These are phyloP conservation scores for Pseudoturritis turrita DNA, from an alignment of 345 rosid species.

Conservation along the genomic window DNA sequence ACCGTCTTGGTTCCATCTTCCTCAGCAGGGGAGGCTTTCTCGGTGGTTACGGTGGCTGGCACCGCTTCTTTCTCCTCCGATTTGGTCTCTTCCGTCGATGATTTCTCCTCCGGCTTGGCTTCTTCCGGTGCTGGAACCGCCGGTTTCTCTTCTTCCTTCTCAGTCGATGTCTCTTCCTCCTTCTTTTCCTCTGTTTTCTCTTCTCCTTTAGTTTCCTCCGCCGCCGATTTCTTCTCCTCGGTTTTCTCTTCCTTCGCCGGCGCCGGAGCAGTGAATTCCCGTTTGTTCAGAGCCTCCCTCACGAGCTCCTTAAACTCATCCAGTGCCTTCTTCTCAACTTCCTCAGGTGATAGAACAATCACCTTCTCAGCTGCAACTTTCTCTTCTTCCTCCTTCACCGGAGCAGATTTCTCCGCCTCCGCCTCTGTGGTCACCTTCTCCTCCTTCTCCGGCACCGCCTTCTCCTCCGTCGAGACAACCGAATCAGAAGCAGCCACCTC, in stretches of 20 bases:
- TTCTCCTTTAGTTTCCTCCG: slow-evolving; percentile 19
- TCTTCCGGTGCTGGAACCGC: slow-evolving; percentile 1
- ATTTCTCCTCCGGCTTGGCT: slow-evolving; percentile 19
- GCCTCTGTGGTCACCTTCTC: background rate
- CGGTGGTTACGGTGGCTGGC: slow-evolving; percentile 5
- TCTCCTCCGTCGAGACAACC: slow-evolving; percentile 16
- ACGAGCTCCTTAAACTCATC: slow-evolving; percentile 56
- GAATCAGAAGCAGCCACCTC: slow-evolving; percentile 33
- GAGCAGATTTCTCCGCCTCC: slow-evolving; percentile 21
- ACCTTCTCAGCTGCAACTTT: slow-evolving; percentile 22
- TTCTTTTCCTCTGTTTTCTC: slow-evolving; percentile 26
- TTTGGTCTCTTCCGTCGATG: background rate
- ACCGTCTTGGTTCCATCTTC: slow-evolving; percentile 83
- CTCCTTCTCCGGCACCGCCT: slow-evolving; percentile 34
- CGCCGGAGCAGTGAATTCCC: slow-evolving; percentile 44
- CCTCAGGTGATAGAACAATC: slow-evolving; percentile 42
- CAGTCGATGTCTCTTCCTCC: too few relatives aligned
- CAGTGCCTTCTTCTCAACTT: slow-evolving; percentile 49
- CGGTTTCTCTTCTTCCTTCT: slow-evolving; percentile 16
- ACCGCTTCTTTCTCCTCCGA: slow-evolving; percentile 12
- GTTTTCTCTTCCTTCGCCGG: slow-evolving; percentile 25
- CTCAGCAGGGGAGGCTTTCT: slow-evolving; percentile 43
- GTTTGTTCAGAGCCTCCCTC: slow-evolving; percentile 51
- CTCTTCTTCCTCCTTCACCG: slow-evolving; percentile 26
- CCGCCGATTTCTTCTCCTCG: slow-evolving; percentile 20